Conservation (phyloP, 2,329 filamentous ascomycete genomes). For the Aspergillus fischeri region DNA sequence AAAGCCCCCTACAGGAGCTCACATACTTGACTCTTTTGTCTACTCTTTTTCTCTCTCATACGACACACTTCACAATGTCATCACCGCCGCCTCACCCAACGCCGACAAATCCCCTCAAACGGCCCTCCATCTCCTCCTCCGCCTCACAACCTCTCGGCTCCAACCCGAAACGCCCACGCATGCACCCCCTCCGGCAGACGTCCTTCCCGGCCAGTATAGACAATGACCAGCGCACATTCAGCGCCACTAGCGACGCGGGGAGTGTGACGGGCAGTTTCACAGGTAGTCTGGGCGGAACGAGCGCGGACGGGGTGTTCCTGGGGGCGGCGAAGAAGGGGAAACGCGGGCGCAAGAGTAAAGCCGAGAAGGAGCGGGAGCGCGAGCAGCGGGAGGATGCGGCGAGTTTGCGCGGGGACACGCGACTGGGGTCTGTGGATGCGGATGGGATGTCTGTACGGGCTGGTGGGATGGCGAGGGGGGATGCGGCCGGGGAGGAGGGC, state of each 20-base stretch:
- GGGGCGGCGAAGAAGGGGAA: slow-evolving; percentile 29
- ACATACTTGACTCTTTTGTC: not conserved
- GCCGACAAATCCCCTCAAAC: slow-evolving; percentile 36
- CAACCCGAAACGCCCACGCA: slow-evolving; percentile 31
- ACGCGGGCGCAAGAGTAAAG: slow-evolving; percentile 36
- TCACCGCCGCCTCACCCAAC: slow-evolving; percentile 31
- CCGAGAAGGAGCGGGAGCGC: slow-evolving; percentile 33
- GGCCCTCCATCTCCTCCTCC: slow-evolving; percentile 38
- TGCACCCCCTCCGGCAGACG: slow-evolving; percentile 46
- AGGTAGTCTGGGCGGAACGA: slow-evolving; percentile 37
- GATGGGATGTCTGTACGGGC: slow-evolving; percentile 30
- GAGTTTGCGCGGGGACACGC: slow-evolving; percentile 22
- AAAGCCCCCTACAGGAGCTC: not conserved
- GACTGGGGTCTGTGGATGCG: slow-evolving; percentile 31
- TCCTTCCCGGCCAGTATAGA: slow-evolving; percentile 40
- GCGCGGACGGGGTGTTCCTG: slow-evolving; percentile 31
- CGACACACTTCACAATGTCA: slow-evolving; percentile 29
- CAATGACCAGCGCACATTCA: slow-evolving; percentile 25
- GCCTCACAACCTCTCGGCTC: slow-evolving; percentile 28
- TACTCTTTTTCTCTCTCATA: slow-evolving; percentile 4
- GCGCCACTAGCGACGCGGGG: slow-evolving; percentile 35
- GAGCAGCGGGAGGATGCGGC: slow-evolving; percentile 24
- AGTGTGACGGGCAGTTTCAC: slow-evolving; percentile 42
- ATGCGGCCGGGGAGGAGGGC: slow-evolving; percentile 45
- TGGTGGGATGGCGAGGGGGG: slow-evolving; percentile 30